phyloP scores from a whole-genome alignment of 306 rosid genomes.

The Senna tora region DNA sequence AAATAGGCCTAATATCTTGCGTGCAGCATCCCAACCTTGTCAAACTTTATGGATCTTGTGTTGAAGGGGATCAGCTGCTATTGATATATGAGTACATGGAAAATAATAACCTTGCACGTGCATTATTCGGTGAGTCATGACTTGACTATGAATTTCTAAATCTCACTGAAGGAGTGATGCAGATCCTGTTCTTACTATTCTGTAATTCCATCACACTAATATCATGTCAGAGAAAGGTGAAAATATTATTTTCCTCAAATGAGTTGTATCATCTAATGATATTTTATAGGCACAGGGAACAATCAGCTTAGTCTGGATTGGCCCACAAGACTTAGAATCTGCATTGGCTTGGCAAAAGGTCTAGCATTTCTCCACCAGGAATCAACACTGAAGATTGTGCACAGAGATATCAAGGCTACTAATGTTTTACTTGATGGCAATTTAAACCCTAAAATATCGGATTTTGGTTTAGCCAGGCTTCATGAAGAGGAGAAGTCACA shows the following conservation, averaged over 20 bases:
- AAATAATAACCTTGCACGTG: slow-evolving; percentile 72
- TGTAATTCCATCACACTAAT: not conserved
- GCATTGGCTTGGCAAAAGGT: slow-evolving; percentile 81
- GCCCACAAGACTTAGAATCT: slow-evolving; percentile 65
- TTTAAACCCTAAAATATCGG: slow-evolving; percentile 76
- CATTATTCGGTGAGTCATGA: slow-evolving; percentile 63
- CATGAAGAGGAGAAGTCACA: slow-evolving; percentile 73
- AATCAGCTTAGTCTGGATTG: slow-evolving; percentile 51
- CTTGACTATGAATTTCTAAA: slow-evolving; percentile 4
- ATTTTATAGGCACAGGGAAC: slow-evolving; percentile 42
- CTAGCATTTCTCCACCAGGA: slow-evolving; percentile 78
- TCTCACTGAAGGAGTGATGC: not conserved
- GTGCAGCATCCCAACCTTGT: slow-evolving; percentile 82
- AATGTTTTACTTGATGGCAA: slow-evolving; percentile 69
- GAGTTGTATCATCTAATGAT: not conserved
- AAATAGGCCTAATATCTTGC: slow-evolving; percentile 75
- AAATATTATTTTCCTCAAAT: slow-evolving; percentile 2
- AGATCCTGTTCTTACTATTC: too few relatives aligned
- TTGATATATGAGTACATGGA: slow-evolving; percentile 80
- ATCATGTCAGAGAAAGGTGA: not conserved
- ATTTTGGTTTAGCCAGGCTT: slow-evolving; percentile 80
- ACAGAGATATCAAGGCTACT: slow-evolving; percentile 80
- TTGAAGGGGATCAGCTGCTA: slow-evolving; percentile 66
- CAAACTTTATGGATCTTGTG: slow-evolving; percentile 73
- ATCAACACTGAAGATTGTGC: slow-evolving; percentile 73